phyloP scores from a whole-genome alignment of 352 stramenopile species.

The Elongisporangium undulatum region DNA sequence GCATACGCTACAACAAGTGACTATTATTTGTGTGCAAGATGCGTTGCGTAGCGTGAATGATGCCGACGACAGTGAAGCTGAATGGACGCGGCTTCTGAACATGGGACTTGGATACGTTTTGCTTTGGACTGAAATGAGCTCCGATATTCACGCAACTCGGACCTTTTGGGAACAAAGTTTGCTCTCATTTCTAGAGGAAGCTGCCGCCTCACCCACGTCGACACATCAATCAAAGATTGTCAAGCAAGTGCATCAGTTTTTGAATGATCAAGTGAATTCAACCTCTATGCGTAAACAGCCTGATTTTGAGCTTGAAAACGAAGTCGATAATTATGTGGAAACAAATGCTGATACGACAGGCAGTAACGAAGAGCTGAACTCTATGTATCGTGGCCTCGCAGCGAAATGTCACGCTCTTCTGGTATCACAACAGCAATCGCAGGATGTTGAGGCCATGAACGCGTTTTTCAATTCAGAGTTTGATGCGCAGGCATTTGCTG shows the following conservation, averaged over 20 bases:
- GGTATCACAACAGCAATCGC: slow-evolving; percentile 41
- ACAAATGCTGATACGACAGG: too few relatives aligned
- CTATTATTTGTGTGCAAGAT: slow-evolving; percentile 29
- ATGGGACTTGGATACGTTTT: background rate
- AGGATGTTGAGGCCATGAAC: slow-evolving; percentile 63
- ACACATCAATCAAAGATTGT: background rate
- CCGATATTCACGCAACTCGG: background rate
- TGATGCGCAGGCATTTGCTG: slow-evolving; percentile 48
- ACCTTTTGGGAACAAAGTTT: background rate
- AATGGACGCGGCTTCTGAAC: background rate
- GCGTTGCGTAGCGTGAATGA: slow-evolving; percentile 2
- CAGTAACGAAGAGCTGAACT: background rate
- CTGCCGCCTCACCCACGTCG: background rate
- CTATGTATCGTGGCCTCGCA: slow-evolving; percentile 28
- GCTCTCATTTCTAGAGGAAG: background rate
- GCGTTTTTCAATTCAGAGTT: slow-evolving; percentile 56
- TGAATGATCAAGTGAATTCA: background rate
- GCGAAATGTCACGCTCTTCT: slow-evolving; percentile 40
- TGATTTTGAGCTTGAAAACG: background rate
- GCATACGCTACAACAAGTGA: slow-evolving; percentile 28
- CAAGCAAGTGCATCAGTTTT: background rate
- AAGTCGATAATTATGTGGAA: background rate
- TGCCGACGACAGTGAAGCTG: background rate
- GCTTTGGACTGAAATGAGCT: background rate
- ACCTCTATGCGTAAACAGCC: background rate